Evolutionary conservation across 768 basidiomycete species (phyloP), one percentile per base, ranked within the genome.

Genomic region (Hypsizygus marmoreus): DNA sequence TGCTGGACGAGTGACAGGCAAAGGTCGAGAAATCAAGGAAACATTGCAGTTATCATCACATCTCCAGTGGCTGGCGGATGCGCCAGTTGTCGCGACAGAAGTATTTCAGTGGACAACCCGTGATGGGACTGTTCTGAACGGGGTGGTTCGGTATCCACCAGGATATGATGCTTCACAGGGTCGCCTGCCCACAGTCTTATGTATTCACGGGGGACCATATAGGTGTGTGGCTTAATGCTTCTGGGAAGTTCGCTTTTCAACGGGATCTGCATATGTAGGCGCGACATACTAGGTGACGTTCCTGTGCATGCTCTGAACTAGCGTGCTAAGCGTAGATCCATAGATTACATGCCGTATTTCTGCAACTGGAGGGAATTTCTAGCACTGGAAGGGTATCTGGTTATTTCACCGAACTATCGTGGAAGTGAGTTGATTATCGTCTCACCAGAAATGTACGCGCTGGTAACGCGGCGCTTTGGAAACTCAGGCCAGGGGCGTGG

Each of bases 291-390:
- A 26, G 60, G 62, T 58, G 33, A 50, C 55, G 42, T 25, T 31
- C 41, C 14, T 34, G 10, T 41, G 6, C 13, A 23, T 22, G 19
- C 17, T 12, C 20, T 19, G 30, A 24, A 2, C 37, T 16, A 6
- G 17, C 7, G 4, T 28, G 34, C 29, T 35, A 20, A 48, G 17
- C 10, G 11, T 6, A 30, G 19, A 22, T 30, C 22, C 4, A 40
- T 36, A 68, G 68, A 70, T 53, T 70, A 67, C 49, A 70, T 70
- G 68, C 67, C 66, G 19, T 68, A 70, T 36, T 67, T 66, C 47
- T 66, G 67, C 49, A 66, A 66, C 47, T 70, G 68, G 68, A 59
- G 68, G 9, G 68, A 70, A 33, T 46, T 66, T 28, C 51, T 66
- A 13, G 65, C 67, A 4, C 63, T 58, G 42, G 60, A 63, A 9